Evolutionary conservation across 2,329 filamentous ascomycete species (phyloP).

Genomic region (Chaetoscypha palmicola): DNA sequence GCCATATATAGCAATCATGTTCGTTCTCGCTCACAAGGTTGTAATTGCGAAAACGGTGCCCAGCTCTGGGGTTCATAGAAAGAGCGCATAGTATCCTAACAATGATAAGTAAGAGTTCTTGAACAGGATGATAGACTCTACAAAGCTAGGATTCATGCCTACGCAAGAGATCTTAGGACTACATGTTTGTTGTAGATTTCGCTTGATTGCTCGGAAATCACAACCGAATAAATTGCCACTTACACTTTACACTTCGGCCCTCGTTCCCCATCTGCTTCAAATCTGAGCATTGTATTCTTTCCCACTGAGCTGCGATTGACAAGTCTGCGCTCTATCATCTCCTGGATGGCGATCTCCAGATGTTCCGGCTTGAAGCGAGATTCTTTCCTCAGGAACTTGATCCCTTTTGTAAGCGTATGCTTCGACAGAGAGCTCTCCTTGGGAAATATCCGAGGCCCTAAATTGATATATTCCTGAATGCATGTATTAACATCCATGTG

Average conservation of each 20-base stretch:
- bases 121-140: no score
- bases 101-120: no score
- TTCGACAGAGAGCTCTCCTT: background rate
- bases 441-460: conserved; percentile 7
- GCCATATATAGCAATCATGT: conserved; percentile 20
- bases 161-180: no score
- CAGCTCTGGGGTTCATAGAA: background rate
- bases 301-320: background rate
- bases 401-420: background rate
- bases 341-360: background rate
- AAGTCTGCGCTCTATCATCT: background rate
- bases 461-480: conserved; percentile 27
- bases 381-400: background rate
- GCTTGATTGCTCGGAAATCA: background rate
- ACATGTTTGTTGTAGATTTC: background rate
- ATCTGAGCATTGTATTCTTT: background rate
- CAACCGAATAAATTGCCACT: no score
- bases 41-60: background rate
- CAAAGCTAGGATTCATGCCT: no score
- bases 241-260: conserved; percentile 6
- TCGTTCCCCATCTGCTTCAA: background rate
- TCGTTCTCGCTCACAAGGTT: background rate
- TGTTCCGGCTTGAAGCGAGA: background rate
- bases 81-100: background rate
- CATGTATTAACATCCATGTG: conserved; percentile 32